phyloP scores from a whole-genome alignment of 139 green algal species.

The Yamagishiella unicocca region DNA sequence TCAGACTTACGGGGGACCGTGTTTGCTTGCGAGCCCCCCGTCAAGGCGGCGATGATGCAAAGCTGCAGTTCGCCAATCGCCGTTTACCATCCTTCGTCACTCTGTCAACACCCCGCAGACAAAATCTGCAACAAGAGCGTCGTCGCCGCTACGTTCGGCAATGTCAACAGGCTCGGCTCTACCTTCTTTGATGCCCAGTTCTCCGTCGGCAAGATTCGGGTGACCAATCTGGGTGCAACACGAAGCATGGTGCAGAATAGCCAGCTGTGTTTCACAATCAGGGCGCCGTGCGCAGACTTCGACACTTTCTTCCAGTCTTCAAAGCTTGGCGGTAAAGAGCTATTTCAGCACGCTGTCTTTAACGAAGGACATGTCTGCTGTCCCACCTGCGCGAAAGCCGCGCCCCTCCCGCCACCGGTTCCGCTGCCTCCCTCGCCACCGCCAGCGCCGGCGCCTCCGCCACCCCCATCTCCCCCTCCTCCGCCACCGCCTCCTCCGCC shows the following conservation, averaged over 20 bases:
- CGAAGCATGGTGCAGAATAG: background rate
- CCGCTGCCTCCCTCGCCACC: background rate
- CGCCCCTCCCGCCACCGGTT: background rate
- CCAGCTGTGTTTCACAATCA: background rate
- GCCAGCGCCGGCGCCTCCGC: background rate
- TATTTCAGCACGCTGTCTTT: conserved; percentile 26
- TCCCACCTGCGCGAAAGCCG: background rate
- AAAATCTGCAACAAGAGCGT: conserved; percentile 32
- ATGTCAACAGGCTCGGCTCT: background rate
- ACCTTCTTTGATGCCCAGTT: conserved; percentile 27
- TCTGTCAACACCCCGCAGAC: conserved; percentile 24
- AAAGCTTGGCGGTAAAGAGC: background rate
- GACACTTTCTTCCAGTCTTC: conserved; percentile 26
- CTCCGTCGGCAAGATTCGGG: conserved; percentile 16
- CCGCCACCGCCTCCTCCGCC: background rate
- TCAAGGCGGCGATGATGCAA: no score
- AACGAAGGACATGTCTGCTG: conserved; percentile 11
- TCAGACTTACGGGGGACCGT: no score
- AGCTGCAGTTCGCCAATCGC: no score
- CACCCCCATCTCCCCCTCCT: background rate
- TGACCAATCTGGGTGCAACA: conserved; percentile 15
- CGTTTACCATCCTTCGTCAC: no score
- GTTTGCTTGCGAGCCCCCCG: no score
- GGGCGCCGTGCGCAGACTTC: conserved; percentile 20
- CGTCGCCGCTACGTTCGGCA: background rate